A percentile compares a stretch with the other conserved stretches of the same genome.
These are phyloP conservation scores for Capsicum baccatum DNA, from an alignment of 257 asterid genomes.

Conservation along the genomic window DNA sequence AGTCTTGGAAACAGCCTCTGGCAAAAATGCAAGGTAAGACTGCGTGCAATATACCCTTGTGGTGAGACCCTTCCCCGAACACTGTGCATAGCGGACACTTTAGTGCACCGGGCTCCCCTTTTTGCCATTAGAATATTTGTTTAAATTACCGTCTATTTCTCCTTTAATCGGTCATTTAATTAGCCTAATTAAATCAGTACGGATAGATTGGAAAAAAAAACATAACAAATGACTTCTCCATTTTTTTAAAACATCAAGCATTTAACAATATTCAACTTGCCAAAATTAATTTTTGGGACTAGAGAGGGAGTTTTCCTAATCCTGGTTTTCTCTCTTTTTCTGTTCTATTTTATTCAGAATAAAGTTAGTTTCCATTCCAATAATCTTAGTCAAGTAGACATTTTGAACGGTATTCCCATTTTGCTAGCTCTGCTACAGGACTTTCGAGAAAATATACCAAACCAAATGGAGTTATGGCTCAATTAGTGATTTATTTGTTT, in stretches of 20 bases:
- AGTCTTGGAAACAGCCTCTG: no score
- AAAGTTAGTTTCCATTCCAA: neutral
- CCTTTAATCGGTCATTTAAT: neutral
- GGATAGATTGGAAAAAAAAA: neutral
- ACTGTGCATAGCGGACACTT: no score
- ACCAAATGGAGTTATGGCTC: neutral
- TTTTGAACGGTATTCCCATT: neutral
- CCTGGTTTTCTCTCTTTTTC: neutral
- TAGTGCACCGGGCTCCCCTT: no score
- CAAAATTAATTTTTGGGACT: neutral
- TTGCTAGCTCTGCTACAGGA: neutral
- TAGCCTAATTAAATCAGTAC: neutral
- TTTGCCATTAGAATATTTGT: neutral
- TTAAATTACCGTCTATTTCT: neutral
- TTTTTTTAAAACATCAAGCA: no score
- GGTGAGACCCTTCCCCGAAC: no score
- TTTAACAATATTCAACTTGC: neutral
- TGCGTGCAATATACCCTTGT: no score
- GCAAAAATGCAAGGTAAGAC: no score
- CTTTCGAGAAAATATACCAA: neutral
- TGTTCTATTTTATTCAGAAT: neutral
- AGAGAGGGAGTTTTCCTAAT: neutral
- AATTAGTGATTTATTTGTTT: neutral
- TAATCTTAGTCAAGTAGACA: neutral
- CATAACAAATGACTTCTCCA: neutral